Evolutionary conservation across 768 basidiomycete genomes (phyloP).

Genomic region (Ramaria rubella): DNA sequence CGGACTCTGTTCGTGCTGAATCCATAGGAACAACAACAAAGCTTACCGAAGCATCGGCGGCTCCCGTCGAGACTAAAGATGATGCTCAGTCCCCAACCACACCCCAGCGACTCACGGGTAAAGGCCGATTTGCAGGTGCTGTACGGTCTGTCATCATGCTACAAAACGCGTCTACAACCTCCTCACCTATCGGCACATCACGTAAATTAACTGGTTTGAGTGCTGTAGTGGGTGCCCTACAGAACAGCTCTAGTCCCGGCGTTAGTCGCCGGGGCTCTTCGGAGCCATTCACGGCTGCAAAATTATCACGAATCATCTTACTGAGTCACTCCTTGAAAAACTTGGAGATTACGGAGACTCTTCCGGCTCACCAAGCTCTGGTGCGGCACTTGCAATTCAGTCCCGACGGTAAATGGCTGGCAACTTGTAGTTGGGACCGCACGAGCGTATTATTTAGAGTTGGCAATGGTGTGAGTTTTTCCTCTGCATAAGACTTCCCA

Average conservation of each 20-base stretch:
- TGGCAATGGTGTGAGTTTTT: constrained; percentile 37
- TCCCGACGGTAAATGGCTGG: constrained; percentile 66
- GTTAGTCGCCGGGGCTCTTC: constrained; percentile 12
- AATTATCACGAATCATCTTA: constrained; percentile 47
- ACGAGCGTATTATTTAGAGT: constrained; percentile 63
- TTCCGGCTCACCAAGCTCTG: constrained; percentile 58
- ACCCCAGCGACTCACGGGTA: neutral
- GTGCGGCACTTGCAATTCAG: constrained; percentile 73
- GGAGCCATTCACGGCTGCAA: constrained; percentile 26
- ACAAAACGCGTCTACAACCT: constrained; percentile 26
- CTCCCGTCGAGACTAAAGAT: constrained; percentile 23
- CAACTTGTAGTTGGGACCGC: constrained; percentile 73
- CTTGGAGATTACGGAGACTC: constrained; percentile 50
- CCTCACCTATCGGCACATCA: constrained; percentile 22
- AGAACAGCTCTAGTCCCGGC: neutral
- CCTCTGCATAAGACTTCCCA: constrained; percentile 6
- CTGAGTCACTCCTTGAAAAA: constrained; percentile 51
- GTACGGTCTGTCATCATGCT: constrained; percentile 44
- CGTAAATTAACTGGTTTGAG: neutral
- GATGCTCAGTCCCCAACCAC: constrained; percentile 18
- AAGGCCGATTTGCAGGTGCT: constrained; percentile 34
- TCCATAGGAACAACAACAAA: neutral
- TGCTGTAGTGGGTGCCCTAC: constrained; percentile 17
- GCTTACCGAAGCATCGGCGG: neutral
- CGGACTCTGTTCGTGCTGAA: neutral